A percentile compares a stretch with the other conserved stretches of the same genome.
These are phyloP conservation scores for Hanseniaspora jakobsenii DNA, from an alignment of 805 yeast species.

Conservation along the genomic window DNA sequence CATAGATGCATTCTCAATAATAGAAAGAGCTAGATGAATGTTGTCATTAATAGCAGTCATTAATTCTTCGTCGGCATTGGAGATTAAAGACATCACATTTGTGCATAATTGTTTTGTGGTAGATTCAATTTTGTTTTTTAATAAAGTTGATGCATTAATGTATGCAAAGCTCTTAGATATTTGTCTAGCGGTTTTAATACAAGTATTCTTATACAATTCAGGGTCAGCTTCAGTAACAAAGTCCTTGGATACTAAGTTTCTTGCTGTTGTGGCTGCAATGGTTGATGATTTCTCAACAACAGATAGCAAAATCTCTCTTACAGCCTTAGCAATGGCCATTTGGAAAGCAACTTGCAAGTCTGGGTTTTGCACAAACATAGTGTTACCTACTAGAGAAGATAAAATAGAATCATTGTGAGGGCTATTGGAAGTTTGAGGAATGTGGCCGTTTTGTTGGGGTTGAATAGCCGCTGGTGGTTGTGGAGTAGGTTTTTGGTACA, in stretches of 20 bases:
- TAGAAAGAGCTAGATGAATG: slow-evolving; percentile 62
- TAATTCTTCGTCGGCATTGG: slow-evolving; percentile 49
- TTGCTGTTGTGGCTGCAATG: slow-evolving; percentile 78
- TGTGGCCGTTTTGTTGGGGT: slow-evolving; percentile 20
- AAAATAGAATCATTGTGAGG: slow-evolving; percentile 39
- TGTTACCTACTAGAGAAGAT: slow-evolving; percentile 50
- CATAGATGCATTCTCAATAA: slow-evolving; percentile 77
- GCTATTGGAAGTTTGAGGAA: slow-evolving; percentile 28
- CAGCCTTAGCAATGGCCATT: slow-evolving; percentile 72
- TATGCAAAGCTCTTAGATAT: slow-evolving; percentile 73
- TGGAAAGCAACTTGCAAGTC: slow-evolving; percentile 69
- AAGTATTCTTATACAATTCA: slow-evolving; percentile 63
- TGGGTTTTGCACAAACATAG: slow-evolving; percentile 71
- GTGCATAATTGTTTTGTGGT: slow-evolving; percentile 40
- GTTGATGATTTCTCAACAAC: slow-evolving; percentile 83
- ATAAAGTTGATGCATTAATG: slow-evolving; percentile 77
- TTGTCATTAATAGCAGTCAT: slow-evolving; percentile 78
- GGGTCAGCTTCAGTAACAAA: slow-evolving; percentile 88
- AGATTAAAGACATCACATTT: slow-evolving; percentile 35
- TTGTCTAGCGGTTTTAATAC: slow-evolving; percentile 64
- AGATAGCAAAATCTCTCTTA: slow-evolving; percentile 79
- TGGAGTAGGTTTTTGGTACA: slow-evolving; percentile 27
- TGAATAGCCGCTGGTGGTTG: slow-evolving; percentile 21
- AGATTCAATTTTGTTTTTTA: slow-evolving; percentile 63
- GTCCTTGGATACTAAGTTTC: slow-evolving; percentile 73